Base-by-base conservation (phyloP, 2,329 filamentous ascomycete genomes). In the Clonostachys sp. region DNA sequence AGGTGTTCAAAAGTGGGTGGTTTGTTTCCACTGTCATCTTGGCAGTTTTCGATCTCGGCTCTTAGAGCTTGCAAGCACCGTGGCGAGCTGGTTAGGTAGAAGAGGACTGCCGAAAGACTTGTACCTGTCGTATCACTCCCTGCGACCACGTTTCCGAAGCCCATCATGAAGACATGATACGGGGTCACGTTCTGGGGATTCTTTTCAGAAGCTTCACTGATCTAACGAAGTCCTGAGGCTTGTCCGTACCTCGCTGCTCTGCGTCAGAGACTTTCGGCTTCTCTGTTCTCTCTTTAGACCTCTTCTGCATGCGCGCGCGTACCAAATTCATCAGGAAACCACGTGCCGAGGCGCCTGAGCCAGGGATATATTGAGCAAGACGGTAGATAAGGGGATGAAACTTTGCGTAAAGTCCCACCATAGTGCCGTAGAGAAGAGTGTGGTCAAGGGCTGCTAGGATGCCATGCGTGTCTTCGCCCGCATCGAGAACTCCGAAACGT, bases 61-160 rank as follows among this genome's bases (percentile, higher is more conserved):
- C 52, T 46, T 1, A 66, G 48, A 34, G 46, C 60, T 3, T 45
- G 41, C 18, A 64, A 36, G 2, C 52, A 53, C 0, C 42, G 12
- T 0, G 61, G 61, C 18, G 55, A 59, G 34, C 65, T 66, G 6
- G 74, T 45, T 2, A 78, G 58, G 49, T 72, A 51, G 48, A 73
- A 76, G 30, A 79, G 54, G 5, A 74, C 62, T 3, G 67, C 60
- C 0, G 65, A 65, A 1, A 80, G 63, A 4, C 65, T 71, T 41
- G 77, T 73, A 3, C 72, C 67, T 0, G 76, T 80, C 0, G 77
- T 80, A 30, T 71, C 68, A 18, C 60, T 61, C 0, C 69, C 68
- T 1, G 69, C 68, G 1, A 57, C 56, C 13, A 73, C 56, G 43
- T 71, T 73, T 2, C 52, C 50, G 5, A 58, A 33, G 39, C 59